These are phyloP conservation scores for Pleodorina starrii DNA, from an alignment of 139 green algal species.

Conservation along the genomic window DNA sequence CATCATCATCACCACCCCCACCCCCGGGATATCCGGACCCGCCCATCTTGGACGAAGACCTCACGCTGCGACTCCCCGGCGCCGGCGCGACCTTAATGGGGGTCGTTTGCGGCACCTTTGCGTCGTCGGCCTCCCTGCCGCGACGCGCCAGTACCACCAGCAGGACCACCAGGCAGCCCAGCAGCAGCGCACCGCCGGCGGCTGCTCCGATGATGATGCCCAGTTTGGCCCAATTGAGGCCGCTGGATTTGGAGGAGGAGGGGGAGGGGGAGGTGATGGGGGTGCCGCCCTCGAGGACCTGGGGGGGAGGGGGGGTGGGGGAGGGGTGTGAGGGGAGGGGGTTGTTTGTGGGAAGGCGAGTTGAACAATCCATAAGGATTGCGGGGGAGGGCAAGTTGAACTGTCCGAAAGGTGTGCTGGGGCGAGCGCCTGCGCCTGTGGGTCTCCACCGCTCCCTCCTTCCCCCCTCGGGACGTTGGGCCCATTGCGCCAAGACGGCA, in stretches of 20 bases:
- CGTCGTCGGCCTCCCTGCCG: not conserved
- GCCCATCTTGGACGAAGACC: no score
- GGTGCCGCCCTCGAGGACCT: not conserved
- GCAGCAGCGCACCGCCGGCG: not conserved
- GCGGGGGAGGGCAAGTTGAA: no score
- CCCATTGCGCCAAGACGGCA: no score
- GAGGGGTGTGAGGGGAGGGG: not conserved
- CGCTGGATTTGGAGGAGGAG: not conserved
- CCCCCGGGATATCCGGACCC: no score
- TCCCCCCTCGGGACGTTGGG: no score
- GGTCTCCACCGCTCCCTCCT: no score
- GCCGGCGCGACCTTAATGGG: not conserved
- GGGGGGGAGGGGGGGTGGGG: not conserved
- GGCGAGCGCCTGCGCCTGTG: no score
- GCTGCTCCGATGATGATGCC: not conserved
- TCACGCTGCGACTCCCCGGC: not conserved
- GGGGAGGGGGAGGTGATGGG: not conserved
- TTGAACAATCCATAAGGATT: no score
- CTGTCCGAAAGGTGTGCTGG: no score
- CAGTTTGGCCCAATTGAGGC: not conserved
- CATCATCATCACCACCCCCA: no score
- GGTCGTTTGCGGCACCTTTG: not conserved
- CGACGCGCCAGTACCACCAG: not conserved
- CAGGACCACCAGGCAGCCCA: not conserved
- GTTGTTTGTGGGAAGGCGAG: no score